A percentile compares a stretch with the other conserved stretches of the same genome.
phyloP scores from a whole-genome alignment of 176 grass and related monocot species.

The Raddia guianensis region DNA sequence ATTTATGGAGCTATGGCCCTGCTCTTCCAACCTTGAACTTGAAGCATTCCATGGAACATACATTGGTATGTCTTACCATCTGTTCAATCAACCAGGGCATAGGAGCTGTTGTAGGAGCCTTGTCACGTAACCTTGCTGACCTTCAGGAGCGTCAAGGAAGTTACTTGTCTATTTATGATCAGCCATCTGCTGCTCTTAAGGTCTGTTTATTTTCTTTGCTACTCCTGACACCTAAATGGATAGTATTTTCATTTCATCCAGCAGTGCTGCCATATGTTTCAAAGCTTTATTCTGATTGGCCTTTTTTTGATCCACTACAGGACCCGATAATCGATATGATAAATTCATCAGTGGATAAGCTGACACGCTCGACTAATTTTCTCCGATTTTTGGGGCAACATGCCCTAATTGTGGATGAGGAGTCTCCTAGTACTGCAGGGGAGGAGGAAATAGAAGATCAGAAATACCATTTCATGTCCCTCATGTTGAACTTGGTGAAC shows the following conservation, averaged over 20 bases:
- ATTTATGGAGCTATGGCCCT: conserved; percentile 3
- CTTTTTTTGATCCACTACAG: conserved; percentile 50
- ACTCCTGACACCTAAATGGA: not conserved
- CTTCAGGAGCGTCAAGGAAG: conserved; percentile 80
- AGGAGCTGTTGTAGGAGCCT: conserved; percentile 83
- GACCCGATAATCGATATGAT: conserved; percentile 86
- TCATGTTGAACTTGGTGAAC: conserved; percentile 84
- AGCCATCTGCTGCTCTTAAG: conserved; percentile 75
- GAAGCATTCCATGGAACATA: not conserved
- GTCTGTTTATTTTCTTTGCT: conserved; percentile 44
- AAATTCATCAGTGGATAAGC: conserved; percentile 67
- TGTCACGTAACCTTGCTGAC: conserved; percentile 84
- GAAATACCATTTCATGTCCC: conserved; percentile 87
- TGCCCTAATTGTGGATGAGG: conserved; percentile 78
- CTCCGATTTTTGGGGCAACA: conserved; percentile 91
- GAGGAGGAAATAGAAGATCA: conserved; percentile 78
- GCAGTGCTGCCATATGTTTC: not conserved
- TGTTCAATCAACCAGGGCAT: conserved; percentile 65
- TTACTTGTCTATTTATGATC: conserved; percentile 93
- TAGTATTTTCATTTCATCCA: conserved; percentile 23
- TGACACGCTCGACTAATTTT: conserved; percentile 81
- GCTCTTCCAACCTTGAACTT: not conserved
- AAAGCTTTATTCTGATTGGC: conserved; percentile 31
- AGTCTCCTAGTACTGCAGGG: conserved; percentile 67
- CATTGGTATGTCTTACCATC: conserved; percentile 30